Percentiles rank a stretch among this genome's conserved stretches.
Conservation (phyloP, 2,329 filamentous ascomycete genomes). For the Apiospora arundinis region DNA sequence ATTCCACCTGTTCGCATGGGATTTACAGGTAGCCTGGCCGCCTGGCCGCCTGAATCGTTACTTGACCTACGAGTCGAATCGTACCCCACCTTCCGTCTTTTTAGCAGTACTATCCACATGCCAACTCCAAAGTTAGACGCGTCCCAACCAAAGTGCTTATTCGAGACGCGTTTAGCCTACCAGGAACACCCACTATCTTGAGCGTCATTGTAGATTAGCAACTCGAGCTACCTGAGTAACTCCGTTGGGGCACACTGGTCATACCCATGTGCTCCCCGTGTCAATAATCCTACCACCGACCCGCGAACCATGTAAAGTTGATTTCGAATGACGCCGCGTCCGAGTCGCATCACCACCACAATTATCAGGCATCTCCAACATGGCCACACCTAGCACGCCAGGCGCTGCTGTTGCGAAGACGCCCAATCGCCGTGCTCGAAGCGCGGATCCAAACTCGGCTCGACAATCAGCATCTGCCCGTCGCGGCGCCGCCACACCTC, state of each 20-base stretch:
- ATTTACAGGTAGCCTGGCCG: background rate
- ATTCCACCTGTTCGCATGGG: background rate
- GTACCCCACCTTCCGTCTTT: background rate
- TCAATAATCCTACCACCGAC: background rate
- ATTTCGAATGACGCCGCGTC: background rate
- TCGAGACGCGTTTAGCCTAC: background rate
- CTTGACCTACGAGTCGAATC: background rate
- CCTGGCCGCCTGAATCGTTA: background rate
- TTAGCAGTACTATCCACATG: background rate
- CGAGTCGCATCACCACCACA: background rate
- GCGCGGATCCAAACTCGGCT: slow-evolving; percentile 48
- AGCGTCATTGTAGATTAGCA: background rate
- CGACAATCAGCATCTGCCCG: slow-evolving; percentile 55
- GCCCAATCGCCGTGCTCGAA: slow-evolving; percentile 40
- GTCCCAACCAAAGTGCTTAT: slow-evolving; percentile 2
- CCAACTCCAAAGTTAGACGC: background rate
- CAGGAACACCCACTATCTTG: background rate
- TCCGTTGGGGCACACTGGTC: background rate
- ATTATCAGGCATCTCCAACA: slow-evolving; percentile 17
- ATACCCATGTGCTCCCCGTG: background rate
- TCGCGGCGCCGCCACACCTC: slow-evolving; percentile 59
- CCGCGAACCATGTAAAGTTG: background rate
- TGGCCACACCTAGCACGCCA: slow-evolving; percentile 36
- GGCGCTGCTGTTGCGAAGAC: slow-evolving; percentile 34
- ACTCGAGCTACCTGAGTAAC: background rate